phyloP scores from a whole-genome alignment of 192 early-diverging fungal genomes.

The Allomyces javanicus region DNA sequence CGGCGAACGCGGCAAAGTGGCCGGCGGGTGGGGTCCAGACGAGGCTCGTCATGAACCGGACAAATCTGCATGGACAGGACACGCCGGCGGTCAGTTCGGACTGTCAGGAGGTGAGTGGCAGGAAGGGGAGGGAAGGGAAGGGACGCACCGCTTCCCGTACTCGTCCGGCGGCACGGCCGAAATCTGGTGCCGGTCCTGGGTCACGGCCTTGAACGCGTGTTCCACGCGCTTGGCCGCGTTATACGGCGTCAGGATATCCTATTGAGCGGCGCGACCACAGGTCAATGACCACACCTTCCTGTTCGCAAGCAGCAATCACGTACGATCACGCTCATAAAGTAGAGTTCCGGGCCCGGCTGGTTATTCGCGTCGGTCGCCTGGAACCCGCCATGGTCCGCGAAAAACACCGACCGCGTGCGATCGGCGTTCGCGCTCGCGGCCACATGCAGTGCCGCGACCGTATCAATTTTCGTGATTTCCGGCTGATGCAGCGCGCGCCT shows the following conservation, averaged over 20 bases:
- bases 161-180: constrained; percentile 64
- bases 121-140: too few species aligned
- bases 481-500: neutral
- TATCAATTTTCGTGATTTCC: neutral
- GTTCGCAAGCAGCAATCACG: too few species aligned
- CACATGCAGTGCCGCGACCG: neutral
- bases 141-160: constrained; percentile 38
- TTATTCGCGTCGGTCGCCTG: constrained; percentile 52
- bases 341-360: constrained; percentile 46
- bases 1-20: too few species aligned
- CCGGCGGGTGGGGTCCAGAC: constrained; percentile 4
- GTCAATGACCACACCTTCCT: too few species aligned
- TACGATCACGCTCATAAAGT: constrained; percentile 83
- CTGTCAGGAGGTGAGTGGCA: too few species aligned
- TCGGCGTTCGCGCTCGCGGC: neutral
- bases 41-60: constrained; percentile 56
- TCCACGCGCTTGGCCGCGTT: constrained; percentile 72
- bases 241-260: constrained; percentile 89
- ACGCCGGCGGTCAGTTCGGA: too few species aligned
- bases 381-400: constrained; percentile 78
- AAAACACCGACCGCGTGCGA: constrained; percentile 49
- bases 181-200: constrained; percentile 54
- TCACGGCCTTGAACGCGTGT: constrained; percentile 68
- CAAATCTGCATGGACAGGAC: constrained; percentile 51
- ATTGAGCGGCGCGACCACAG: too few species aligned